Evolutionary conservation across 306 rosid species (phyloP).

Genomic region (Citrullus colocynthis): DNA sequence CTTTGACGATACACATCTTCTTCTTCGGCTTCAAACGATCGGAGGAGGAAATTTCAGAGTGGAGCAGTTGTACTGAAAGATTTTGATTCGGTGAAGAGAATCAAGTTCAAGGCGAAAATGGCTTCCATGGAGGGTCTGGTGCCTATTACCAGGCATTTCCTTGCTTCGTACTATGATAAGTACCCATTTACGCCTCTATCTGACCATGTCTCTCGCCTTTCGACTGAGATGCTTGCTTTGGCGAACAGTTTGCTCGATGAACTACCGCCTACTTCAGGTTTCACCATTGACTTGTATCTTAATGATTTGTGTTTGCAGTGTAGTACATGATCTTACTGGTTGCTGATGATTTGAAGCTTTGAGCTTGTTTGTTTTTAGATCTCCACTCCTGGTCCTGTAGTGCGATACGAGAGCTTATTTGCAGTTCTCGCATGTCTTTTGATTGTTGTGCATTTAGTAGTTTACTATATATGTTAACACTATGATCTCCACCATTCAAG

Average conservation of each 20-base stretch:
- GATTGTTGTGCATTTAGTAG: background rate
- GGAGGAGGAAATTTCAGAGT: background rate
- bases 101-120: slow-evolving; percentile 16
- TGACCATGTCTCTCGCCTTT: slow-evolving; percentile 45
- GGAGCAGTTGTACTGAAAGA: background rate
- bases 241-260: slow-evolving; percentile 30
- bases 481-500: background rate
- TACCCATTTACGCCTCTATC: slow-evolving; percentile 65
- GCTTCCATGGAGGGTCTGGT: slow-evolving; percentile 84
- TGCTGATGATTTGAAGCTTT: background rate
- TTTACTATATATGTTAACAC: background rate
- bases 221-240: slow-evolving; percentile 50
- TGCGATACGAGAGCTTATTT: background rate
- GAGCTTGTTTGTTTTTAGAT: background rate
- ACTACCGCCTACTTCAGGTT: slow-evolving; percentile 49
- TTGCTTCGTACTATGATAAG: slow-evolving; percentile 68
- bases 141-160: slow-evolving; percentile 67
- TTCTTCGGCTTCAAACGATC: background rate
- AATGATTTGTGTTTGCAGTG: background rate
- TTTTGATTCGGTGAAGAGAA: background rate
- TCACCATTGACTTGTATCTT: background rate
- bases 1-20: background rate
- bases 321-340: background rate
- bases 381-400: background rate
- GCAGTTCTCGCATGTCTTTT: background rate